Evolutionary conservation across 331 rosid species (phyloP).

Genomic region (Quercus lobata): DNA sequence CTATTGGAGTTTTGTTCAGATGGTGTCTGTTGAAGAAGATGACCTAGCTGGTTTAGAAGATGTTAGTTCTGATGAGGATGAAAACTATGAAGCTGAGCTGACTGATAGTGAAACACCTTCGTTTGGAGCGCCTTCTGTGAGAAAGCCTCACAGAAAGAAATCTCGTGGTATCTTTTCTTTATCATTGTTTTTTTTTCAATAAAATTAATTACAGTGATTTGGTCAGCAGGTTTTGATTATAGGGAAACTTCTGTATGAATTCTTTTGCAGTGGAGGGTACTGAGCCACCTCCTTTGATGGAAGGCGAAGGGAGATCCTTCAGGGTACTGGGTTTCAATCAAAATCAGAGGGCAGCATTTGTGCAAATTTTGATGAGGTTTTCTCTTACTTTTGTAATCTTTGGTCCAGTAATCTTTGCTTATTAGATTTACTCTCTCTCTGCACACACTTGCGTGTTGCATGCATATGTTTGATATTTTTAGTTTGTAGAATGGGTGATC

Average conservation of each 20-base stretch:
- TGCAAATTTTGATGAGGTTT: constrained; percentile 93
- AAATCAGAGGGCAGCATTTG: constrained; percentile 93
- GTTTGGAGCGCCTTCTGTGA: constrained; percentile 47
- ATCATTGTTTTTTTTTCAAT: neutral
- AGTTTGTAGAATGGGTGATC: neutral
- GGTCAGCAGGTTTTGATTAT: constrained; percentile 12
- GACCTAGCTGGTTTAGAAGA: constrained; percentile 98
- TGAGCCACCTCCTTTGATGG: constrained; percentile 94
- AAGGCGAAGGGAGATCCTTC: constrained; percentile 96
- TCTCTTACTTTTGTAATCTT: constrained; percentile 1
- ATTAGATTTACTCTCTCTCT: neutral
- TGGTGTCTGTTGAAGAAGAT: constrained; percentile 97
- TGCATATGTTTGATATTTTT: neutral
- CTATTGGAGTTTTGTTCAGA: constrained; percentile 38
- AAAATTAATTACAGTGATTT: constrained; percentile 14
- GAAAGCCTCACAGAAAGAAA: constrained; percentile 66
- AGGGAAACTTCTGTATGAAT: constrained; percentile 20
- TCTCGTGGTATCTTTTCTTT: constrained; percentile 54
- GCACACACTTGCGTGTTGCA: neutral
- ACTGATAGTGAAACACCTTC: constrained; percentile 82
- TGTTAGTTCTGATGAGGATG: constrained; percentile 98
- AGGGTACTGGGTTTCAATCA: constrained; percentile 97
- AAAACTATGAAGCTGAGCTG: constrained; percentile 90
- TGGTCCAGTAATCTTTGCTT: neutral
- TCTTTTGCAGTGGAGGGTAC: constrained; percentile 63